phyloP scores from a whole-genome alignment of 1,284 basidiomycete genomes.

The Baeospora myosura region DNA sequence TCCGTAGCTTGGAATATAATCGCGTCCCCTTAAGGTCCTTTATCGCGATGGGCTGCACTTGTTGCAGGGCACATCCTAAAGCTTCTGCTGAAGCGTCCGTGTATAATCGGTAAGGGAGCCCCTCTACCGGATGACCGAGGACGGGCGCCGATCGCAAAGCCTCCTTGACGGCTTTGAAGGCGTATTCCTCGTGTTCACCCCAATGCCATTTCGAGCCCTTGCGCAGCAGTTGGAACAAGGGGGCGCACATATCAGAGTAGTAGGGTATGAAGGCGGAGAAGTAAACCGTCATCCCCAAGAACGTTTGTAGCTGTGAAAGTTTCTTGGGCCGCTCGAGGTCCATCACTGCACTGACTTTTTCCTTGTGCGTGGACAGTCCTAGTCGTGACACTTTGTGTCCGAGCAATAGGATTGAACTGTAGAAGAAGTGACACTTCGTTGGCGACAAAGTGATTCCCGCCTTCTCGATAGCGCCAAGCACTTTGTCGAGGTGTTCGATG shows the following conservation, averaged over 20 bases:
- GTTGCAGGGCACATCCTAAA: neutral
- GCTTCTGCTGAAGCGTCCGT: constrained; percentile 19
- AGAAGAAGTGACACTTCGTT: neutral
- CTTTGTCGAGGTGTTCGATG: neutral
- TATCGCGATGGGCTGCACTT: neutral
- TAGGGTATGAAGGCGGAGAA: neutral
- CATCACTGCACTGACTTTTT: neutral
- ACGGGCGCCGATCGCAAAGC: constrained; percentile 7
- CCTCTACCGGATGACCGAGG: constrained; percentile 12
- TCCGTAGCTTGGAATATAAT: neutral
- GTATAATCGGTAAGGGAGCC: constrained; percentile 13
- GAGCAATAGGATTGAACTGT: neutral
- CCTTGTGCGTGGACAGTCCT: neutral
- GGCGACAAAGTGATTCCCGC: neutral
- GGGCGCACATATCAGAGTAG: neutral
- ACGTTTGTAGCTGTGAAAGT: neutral
- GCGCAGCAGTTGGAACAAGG: constrained; percentile 7
- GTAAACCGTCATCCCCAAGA: no score
- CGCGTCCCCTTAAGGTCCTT: neutral
- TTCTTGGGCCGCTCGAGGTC: neutral
- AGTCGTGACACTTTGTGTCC: neutral
- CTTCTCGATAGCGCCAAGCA: neutral
- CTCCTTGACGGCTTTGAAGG: constrained; percentile 9
- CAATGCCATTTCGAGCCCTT: constrained; percentile 11
- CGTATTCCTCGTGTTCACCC: constrained; percentile 7